Base-by-base conservation (phyloP, 306 rosid species). In the Dalbergia cultrata region DNA sequence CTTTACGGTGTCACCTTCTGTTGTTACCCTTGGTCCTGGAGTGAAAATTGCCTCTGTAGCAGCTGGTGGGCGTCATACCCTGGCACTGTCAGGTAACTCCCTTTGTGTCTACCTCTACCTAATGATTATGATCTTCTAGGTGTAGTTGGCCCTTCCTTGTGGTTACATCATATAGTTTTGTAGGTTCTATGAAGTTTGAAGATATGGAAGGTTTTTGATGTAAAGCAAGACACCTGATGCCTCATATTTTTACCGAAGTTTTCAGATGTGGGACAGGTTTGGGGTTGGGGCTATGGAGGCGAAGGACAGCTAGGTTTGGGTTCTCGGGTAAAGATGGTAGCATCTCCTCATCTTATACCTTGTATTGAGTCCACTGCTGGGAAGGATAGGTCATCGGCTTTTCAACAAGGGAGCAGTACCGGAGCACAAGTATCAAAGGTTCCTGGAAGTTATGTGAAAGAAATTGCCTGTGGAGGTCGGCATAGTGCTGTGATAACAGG, bases 201-300 rank as follows among this genome's bases (percentile, higher is more conserved):
- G 96, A 87, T 90, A 81, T 89, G 92, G 94, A 89, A 89, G 94
- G 79, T 90, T 89, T 91, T 90, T 94, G 87, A 89, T 90, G 91
- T 92, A 92, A 89, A 72, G 91, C 87, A 85, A 85, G 94, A 84
- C 87, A 79, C 86, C 86, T 94, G 97, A 88, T 92, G 97, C 87
- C 83, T 85, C 94, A 89, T 89, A 80, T 86, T 88, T 88, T 92
- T 86, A 90, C 95, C 88, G 64, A 87, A 92, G 93, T 92, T 94
- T 93, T 89, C 93, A 94, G 97, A 92, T 94, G 79, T 92, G 97
- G 97, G 97, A 88, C 97, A 94, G 97, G 98, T 92, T 77, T 94
- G 98, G 98, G 98, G 98, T 87, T 94, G 98, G 97, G 98, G 98
- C 94, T 91, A 94, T 82, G 98, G 98, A 87, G 98, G 97, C 11